Evolutionary conservation across 805 yeast species (phyloP).

Genomic region (Ogataea trehaloabstinens): DNA sequence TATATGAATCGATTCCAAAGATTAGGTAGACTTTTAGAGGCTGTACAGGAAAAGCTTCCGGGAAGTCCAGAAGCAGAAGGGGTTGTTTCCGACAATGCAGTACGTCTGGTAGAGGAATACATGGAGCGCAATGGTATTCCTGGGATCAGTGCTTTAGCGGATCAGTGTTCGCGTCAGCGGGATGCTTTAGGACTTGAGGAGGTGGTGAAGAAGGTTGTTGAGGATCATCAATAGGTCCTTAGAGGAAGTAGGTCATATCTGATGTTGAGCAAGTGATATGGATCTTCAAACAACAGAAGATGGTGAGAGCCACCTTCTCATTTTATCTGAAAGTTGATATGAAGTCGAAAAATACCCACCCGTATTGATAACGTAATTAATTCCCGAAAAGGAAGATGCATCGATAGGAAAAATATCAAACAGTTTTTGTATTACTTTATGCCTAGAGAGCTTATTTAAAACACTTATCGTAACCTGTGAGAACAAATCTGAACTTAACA

Average conservation of each 20-base stretch:
- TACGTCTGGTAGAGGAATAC: constrained; percentile 10
- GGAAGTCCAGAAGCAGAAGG: neutral
- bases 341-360: too few species aligned
- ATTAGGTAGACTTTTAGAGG: constrained; percentile 12
- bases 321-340: too few species aligned
- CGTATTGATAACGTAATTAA: too few species aligned
- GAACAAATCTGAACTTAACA: constrained; percentile 52
- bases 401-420: too few species aligned
- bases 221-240: neutral
- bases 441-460: too few species aligned
- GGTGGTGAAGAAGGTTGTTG: constrained; percentile 6
- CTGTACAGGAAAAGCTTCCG: constrained; percentile 4
- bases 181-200: constrained; percentile 12
- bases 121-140: constrained; percentile 11
- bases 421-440: too few species aligned
- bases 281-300: too few species aligned
- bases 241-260: too few species aligned
- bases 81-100: constrained; percentile 3
- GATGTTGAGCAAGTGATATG: too few species aligned
- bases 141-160: constrained; percentile 15
- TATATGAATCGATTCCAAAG: constrained; percentile 14
- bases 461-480: constrained; percentile 45
- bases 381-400: too few species aligned
- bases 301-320: neutral
- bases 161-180: constrained; percentile 13